Evolutionary conservation across 306 rosid species (phyloP), one percentile per base, ranked within the genome.

Genomic region (Elaeagnus macrophylla): DNA sequence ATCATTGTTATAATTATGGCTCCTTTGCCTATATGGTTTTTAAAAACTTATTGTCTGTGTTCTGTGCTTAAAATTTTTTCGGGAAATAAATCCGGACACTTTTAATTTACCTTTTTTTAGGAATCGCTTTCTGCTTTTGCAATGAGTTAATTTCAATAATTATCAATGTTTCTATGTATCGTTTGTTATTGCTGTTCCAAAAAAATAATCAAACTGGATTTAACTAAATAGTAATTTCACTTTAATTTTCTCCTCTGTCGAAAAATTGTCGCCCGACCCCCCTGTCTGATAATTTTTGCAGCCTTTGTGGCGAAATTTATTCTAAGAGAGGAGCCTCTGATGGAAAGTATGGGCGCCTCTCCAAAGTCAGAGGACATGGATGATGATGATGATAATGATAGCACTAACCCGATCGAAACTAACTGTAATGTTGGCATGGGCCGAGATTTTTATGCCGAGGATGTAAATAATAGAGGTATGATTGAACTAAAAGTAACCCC

Each of bases 281-380:
- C 25, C 40, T 47, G 14, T 39, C 4, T 9, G 60, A 38, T 47
- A 54, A 19, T 12, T 18, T 40, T 55, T 67, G 12, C 70, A 80
- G 86, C 86, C 32, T 75, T 76, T 40, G 82, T 70, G 64, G 47
- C 73, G 39, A 73, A 69, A 51, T 60, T 80, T 43, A 51, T 70
- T 15, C 39, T 63, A 36, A 53, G 70, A 59, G 79, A 65, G 54
- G 79, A 73, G 25, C 48, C 49, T 15, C 48, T 64, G 39, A 54
- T 57, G 47, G 75, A 51, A 49, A 73, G 61, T 69, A 70, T 70
- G 7, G 77, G 70, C 47, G 19, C 54, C 6, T 76, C 78, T 5
- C 76, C 78, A 8, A 77, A 73, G 57, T 46, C 66, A 5, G 62
- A 64, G 48, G 61, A 19, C 11, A 44, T 41, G 53, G 66, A 54